A percentile compares a stretch with the other conserved stretches of the same genome.
phyloP scores from a whole-genome alignment of 257 asterid genomes.

The Handroanthus guayacan region DNA sequence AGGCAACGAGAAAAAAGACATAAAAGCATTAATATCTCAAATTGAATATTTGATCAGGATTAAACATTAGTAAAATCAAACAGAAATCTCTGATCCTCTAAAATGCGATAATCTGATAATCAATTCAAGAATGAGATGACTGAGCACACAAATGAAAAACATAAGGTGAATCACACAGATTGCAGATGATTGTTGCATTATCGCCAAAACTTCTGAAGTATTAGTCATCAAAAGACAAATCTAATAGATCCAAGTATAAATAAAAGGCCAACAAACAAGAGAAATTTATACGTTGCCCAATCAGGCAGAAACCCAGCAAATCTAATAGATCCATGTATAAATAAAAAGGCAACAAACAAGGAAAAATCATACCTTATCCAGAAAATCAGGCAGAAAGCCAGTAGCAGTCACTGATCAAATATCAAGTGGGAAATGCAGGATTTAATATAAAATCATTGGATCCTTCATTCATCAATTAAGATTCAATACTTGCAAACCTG shows the following conservation, averaged over 20 bases:
- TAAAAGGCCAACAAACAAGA: constrained; percentile 24
- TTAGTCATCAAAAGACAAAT: constrained; percentile 33
- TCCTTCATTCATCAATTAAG: constrained; percentile 67
- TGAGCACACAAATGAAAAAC: constrained; percentile 25
- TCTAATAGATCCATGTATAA: constrained; percentile 53
- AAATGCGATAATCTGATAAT: constrained; percentile 32
- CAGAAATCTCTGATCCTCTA: constrained; percentile 26
- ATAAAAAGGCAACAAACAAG: constrained; percentile 6
- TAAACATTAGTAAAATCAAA: constrained; percentile 22
- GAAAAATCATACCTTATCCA: constrained; percentile 62
- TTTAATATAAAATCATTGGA: constrained; percentile 65
- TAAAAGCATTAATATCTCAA: not conserved
- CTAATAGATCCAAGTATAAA: constrained; percentile 53
- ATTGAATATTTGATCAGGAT: constrained; percentile 22
- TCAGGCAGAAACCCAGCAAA: constrained; percentile 65
- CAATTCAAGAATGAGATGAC: constrained; percentile 31
- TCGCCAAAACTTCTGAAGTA: constrained; percentile 9
- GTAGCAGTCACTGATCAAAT: constrained; percentile 63
- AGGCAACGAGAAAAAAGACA: not conserved
- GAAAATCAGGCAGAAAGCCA: constrained; percentile 68
- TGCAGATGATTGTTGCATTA: constrained; percentile 30
- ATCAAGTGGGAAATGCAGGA: constrained; percentile 55
- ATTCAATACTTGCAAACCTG: constrained; percentile 51
- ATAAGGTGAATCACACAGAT: constrained; percentile 26
- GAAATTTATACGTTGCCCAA: constrained; percentile 1